Percentiles rank a stretch among this genome's conserved stretches.
Conservation (phyloP, 2,329 filamentous ascomycete species). For the Phialemoniopsis sp. region DNA sequence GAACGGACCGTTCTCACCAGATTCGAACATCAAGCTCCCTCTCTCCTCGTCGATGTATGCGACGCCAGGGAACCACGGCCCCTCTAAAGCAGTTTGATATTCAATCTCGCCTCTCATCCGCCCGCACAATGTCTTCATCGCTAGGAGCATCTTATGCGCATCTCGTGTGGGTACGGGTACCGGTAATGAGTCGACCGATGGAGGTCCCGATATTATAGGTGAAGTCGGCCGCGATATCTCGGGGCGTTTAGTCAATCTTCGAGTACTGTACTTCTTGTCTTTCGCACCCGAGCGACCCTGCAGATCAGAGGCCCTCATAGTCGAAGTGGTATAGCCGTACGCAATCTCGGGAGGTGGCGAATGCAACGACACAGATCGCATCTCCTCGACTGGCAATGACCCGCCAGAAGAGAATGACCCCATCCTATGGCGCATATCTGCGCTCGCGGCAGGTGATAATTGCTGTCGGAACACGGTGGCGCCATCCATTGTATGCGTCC, state of each 20-base stretch:
- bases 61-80: slow-evolving; percentile 65
- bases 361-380: no score
- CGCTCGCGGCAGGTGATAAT: slow-evolving; percentile 24
- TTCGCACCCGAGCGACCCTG: slow-evolving; percentile 26
- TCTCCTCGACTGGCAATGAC: slow-evolving; percentile 48
- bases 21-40: slow-evolving; percentile 71
- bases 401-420: slow-evolving; percentile 66
- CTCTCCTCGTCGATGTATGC: slow-evolving; percentile 75
- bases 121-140: slow-evolving; percentile 76
- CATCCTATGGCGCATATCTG: slow-evolving; percentile 58
- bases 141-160: slow-evolving; percentile 64
- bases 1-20: slow-evolving; percentile 60
- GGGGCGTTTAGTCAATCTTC: no score
- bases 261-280: slow-evolving; percentile 39
- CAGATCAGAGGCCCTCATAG: slow-evolving; percentile 25
- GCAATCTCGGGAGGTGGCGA: slow-evolving; percentile 28
- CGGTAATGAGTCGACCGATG: slow-evolving; percentile 56
- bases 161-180: slow-evolving; percentile 60
- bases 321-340: not conserved
- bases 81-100: slow-evolving; percentile 59
- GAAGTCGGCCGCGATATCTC: slow-evolving; percentile 49
- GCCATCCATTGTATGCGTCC: slow-evolving; percentile 56
- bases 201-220: slow-evolving; percentile 47
- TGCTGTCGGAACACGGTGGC: slow-evolving; percentile 40
- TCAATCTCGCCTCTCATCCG: slow-evolving; percentile 76